Conservation (phyloP, 495 filamentous ascomycete genomes). For the Xylaria flabelliformis region DNA sequence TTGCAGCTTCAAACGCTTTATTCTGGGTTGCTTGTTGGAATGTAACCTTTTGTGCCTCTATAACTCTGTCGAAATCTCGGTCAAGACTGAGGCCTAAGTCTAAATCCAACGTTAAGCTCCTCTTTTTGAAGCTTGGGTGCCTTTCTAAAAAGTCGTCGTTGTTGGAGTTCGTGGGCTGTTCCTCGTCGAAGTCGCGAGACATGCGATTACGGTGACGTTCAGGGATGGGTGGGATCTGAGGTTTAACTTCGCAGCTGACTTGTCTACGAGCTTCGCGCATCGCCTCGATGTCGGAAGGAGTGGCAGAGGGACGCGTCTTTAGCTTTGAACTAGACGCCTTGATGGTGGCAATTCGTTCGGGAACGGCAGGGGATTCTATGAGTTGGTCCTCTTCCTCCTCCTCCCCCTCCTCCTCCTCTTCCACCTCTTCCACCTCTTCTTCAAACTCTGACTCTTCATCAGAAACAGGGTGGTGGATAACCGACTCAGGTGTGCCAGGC, state of each 20-base stretch:
- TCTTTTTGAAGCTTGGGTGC: constrained; percentile 64
- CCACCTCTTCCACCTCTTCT: constrained; percentile 27
- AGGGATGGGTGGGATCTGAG: constrained; percentile 67
- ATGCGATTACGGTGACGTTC: constrained; percentile 62
- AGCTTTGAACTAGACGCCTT: constrained; percentile 82
- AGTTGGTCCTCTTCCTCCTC: constrained; percentile 40
- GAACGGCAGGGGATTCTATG: constrained; percentile 66
- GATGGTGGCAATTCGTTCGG: constrained; percentile 88
- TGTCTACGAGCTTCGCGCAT: constrained; percentile 89
- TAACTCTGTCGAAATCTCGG: constrained; percentile 91
- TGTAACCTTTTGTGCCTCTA: constrained; percentile 97
- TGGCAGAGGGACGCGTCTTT: constrained; percentile 87
- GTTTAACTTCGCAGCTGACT: constrained; percentile 71
- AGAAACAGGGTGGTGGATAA: constrained; percentile 77
- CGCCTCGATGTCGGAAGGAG: constrained; percentile 79
- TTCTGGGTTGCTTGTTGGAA: constrained; percentile 55
- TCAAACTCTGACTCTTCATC: constrained; percentile 49
- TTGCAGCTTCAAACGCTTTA: constrained; percentile 23
- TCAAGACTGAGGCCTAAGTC: constrained; percentile 84
- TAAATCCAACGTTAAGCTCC: constrained; percentile 72
- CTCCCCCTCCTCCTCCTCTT: constrained; percentile 34
- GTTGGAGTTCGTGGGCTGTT: constrained; percentile 32
- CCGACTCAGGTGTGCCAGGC: constrained; percentile 89
- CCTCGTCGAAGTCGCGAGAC: constrained; percentile 51
- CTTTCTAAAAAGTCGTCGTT: constrained; percentile 52